Evolutionary conservation across 495 filamentous ascomycete genomes (phyloP).

Genomic region (Penicillium coffeae): DNA sequence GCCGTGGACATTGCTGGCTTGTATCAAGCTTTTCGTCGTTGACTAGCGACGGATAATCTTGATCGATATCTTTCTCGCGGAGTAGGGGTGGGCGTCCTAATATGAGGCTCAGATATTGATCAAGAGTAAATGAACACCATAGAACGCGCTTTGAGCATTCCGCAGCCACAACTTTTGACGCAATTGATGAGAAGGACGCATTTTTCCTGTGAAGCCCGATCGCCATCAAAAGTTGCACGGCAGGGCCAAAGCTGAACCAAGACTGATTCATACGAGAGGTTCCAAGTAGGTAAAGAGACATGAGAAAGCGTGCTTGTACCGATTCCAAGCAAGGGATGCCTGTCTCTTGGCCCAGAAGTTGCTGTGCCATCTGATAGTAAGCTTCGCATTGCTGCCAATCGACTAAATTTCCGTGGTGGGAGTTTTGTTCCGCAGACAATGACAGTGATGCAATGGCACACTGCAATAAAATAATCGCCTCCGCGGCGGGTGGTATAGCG

Average conservation of each 20-base stretch:
- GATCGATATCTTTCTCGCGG: conserved; percentile 25
- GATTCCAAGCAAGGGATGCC: conserved; percentile 19
- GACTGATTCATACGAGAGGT: conserved; percentile 26
- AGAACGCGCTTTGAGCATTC: conserved; percentile 24
- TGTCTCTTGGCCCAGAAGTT: conserved; percentile 14
- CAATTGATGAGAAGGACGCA: not conserved
- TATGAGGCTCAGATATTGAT: conserved; percentile 30
- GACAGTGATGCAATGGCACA: conserved; percentile 23
- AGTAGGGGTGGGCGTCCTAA: conserved; percentile 24
- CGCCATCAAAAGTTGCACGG: conserved; percentile 28
- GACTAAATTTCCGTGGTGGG: conserved; percentile 10
- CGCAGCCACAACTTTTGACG: not conserved
- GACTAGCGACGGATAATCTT: conserved; percentile 19
- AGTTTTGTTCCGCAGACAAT: conserved; percentile 7
- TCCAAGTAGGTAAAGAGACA: conserved; percentile 25
- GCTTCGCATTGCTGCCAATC: conserved; percentile 20
- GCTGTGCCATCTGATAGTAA: conserved; percentile 23
- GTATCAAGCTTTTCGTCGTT: conserved; percentile 20
- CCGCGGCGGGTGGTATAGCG: not conserved
- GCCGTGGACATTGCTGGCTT: not conserved
- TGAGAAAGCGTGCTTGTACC: conserved; percentile 24
- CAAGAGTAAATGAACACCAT: conserved; percentile 30
- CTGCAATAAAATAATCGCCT: conserved; percentile 19
- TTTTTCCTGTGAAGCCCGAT: conserved; percentile 24
- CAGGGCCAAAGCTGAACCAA: conserved; percentile 29